Conservation (phyloP, 495 filamentous ascomycete species). For the Aspergillus funiculosus region DNA sequence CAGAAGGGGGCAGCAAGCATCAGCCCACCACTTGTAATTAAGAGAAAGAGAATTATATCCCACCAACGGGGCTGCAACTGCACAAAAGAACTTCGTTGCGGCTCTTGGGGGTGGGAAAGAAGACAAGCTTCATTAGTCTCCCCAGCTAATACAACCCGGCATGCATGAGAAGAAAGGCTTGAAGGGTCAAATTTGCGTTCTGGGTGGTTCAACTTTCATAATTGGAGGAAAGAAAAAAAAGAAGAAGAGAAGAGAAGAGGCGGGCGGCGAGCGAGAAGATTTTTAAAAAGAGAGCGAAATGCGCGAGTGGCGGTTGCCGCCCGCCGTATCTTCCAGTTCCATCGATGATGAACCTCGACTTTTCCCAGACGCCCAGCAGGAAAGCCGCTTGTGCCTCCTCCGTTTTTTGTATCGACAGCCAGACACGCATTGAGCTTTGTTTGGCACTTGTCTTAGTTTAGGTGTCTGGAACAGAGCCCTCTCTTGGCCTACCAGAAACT, state of each 20-base stretch:
- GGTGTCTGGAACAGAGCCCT: background rate
- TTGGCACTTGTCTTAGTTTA: background rate
- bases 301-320: constrained; percentile 21
- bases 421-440: background rate
- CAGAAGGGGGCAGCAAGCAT: constrained; percentile 4
- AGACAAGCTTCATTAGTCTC: constrained; percentile 49
- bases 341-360: constrained; percentile 9
- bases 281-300: constrained; percentile 23
- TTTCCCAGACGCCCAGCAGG: background rate
- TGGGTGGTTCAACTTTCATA: constrained; percentile 60
- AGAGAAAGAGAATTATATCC: constrained; percentile 30
- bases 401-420: background rate
- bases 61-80: constrained; percentile 46
- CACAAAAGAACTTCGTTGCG: constrained; percentile 46
- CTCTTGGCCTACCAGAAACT: background rate
- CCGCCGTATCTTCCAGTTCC: constrained; percentile 18
- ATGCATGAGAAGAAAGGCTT: constrained; percentile 41
- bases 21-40: constrained; percentile 12
- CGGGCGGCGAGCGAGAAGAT: constrained; percentile 6
- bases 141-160: constrained; percentile 64
- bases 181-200: constrained; percentile 60
- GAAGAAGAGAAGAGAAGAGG: constrained; percentile 19
- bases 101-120: constrained; percentile 59
- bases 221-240: constrained; percentile 29
- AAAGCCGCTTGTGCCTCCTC: background rate